phyloP scores from a whole-genome alignment of 2,329 filamentous ascomycete genomes.

The Alternaria longipes region DNA sequence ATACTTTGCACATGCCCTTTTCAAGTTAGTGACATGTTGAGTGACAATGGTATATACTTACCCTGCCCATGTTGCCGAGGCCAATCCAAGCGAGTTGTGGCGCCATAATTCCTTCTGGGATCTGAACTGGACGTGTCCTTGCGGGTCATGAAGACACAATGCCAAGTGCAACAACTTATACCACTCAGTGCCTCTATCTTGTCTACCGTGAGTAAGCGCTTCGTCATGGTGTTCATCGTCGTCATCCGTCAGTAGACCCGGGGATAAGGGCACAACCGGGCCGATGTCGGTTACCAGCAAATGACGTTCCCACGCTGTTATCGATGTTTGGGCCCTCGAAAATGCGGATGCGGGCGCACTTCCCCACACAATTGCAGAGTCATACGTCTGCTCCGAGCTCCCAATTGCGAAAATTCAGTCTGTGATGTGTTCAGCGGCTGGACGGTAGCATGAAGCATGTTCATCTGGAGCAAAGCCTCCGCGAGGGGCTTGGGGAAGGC shows the following conservation, averaged over 20 bases:
- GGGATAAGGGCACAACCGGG: slow-evolving; percentile 11
- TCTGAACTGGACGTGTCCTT: background rate
- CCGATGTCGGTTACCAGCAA: slow-evolving; percentile 28
- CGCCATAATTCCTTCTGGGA: slow-evolving; percentile 44
- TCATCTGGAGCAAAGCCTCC: slow-evolving; percentile 47
- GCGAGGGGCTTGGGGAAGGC: slow-evolving; percentile 44
- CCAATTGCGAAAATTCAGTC: background rate
- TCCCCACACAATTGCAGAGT: slow-evolving; percentile 15
- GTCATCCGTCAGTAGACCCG: slow-evolving; percentile 4
- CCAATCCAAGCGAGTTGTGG: slow-evolving; percentile 78
- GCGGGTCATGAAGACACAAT: background rate
- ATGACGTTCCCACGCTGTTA: slow-evolving; percentile 23
- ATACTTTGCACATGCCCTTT: slow-evolving; percentile 75
- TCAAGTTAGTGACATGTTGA: slow-evolving; percentile 11
- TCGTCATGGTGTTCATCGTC: slow-evolving; percentile 11
- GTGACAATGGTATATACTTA: slow-evolving; percentile 54
- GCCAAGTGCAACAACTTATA: slow-evolving; percentile 3
- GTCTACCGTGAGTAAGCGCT: slow-evolving; percentile 1
- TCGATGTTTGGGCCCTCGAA: slow-evolving; percentile 7
- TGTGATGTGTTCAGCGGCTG: slow-evolving; percentile 19
- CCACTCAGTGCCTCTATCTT: background rate
- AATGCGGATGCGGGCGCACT: slow-evolving; percentile 13
- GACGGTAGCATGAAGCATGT: slow-evolving; percentile 51
- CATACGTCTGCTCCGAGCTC: slow-evolving; percentile 15
- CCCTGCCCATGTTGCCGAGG: slow-evolving; percentile 86